Evolutionary conservation across 2,329 filamentous ascomycete species (phyloP), one percentile per base, ranked within the genome.

Genomic region (Calonectria hongkongensis): DNA sequence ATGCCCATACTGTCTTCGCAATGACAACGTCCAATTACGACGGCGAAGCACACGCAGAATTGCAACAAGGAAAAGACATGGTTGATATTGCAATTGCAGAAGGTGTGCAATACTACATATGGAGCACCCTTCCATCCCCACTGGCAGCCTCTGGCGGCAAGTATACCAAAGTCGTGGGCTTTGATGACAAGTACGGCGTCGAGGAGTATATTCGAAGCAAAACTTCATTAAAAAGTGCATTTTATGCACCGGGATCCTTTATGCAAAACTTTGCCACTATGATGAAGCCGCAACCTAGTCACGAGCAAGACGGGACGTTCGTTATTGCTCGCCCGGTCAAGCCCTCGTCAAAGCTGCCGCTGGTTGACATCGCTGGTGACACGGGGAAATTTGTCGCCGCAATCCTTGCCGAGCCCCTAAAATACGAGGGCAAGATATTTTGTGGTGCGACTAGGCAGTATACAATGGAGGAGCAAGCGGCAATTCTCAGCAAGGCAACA

Each of bases 171-270:
- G 54, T 60, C 6, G 54, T 60, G 13, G 36, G 54, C 3, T 60
- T 60, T 25, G 54, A 60, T 25, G 54, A 60, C 54, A 41, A 60
- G 33, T 39, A 41, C 18, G 54, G 36, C 13, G 54, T 60, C 10
- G 54, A 60, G n/a, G n/a, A 41, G 33, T 60, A 60, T 33, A 60
- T 60, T 33, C 33, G 54, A 25, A 60, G 54, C 36, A 60, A 60
- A 27, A 13, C 54, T 7, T 25, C n/a, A 41, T n/a, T 60, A 4
- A 60, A 60, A 16, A 60, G 33, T 25, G 54, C 54, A 8, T 41
- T 39, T 27, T 60, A 60, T 15, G 54, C 54, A 25, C 54, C 54
- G 1, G 33, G 54, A 25, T 60, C 54, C 10, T 60, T 60, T 27
- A 60, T 60, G 54, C 54, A 60, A 41, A 60, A 60, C 5, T 60